These are phyloP conservation scores for Batkoa obscura DNA, from an alignment of 371 early-diverging fungal genomes.

Conservation along the genomic window DNA sequence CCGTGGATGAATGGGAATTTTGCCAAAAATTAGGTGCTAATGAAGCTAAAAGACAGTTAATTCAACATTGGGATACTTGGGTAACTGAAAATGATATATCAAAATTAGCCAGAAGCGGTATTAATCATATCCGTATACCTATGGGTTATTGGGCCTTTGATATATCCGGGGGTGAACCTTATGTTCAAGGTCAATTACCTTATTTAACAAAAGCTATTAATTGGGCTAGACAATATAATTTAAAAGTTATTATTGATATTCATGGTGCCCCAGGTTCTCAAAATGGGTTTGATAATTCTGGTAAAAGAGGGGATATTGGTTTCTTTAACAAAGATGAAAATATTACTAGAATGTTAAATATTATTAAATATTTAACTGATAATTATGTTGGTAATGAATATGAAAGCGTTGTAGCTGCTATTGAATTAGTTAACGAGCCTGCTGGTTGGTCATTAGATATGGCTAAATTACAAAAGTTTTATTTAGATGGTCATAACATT, in stretches of 20 bases:
- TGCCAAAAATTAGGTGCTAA: slow-evolving; percentile 31
- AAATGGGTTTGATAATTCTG: slow-evolving; percentile 27
- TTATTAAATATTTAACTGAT: slow-evolving; percentile 16
- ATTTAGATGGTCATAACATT: slow-evolving; percentile 1
- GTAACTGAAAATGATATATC: slow-evolving; percentile 46
- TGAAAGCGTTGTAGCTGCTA: slow-evolving; percentile 18
- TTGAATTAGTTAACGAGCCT: slow-evolving; percentile 21
- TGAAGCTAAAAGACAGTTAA: slow-evolving; percentile 24
- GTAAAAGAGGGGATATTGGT: slow-evolving; percentile 7
- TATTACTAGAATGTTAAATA: slow-evolving; percentile 11
- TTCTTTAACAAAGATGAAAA: slow-evolving; percentile 7
- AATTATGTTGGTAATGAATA: slow-evolving; percentile 24
- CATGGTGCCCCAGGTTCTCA: slow-evolving; percentile 60
- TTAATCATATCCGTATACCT: slow-evolving; percentile 59
- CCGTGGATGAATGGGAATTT: slow-evolving; percentile 43
- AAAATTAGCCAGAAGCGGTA: slow-evolving; percentile 33
- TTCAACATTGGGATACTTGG: slow-evolving; percentile 39
- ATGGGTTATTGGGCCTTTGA: slow-evolving; percentile 56
- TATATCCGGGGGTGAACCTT: slow-evolving; percentile 24
- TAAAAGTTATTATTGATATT: slow-evolving; percentile 52
- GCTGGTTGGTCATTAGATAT: slow-evolving; percentile 17
- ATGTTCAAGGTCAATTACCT: slow-evolving; percentile 26
- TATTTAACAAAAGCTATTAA: slow-evolving; percentile 33
- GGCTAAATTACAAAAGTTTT: slow-evolving; percentile 5
- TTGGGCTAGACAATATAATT: slow-evolving; percentile 44